Base-by-base conservation (phyloP, 2,329 filamentous ascomycete genomes). In the Fusarium euwallaceae region DNA sequence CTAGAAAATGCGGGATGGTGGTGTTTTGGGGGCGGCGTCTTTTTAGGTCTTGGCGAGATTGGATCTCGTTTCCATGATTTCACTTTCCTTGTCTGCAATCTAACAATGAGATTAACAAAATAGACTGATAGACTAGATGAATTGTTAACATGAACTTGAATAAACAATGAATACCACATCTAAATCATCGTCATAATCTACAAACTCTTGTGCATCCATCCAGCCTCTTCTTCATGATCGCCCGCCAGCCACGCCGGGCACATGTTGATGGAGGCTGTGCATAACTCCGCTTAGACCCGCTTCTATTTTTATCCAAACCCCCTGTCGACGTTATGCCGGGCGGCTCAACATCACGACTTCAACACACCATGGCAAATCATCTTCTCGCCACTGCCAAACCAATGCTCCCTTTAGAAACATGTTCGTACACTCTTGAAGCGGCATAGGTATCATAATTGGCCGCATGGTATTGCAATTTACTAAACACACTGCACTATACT, bases 271-370 rank as follows among this genome's bases (percentile, higher is more conserved):
- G 70, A 75, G 73, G 73, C 73, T 68, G 67, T 73, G 73, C 70
- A 71, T 61, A 65, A 51, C 53, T 55, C 51, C 43, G 6, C 43
- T 24, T 24, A 27, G 22, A 14, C 34, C 64, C 63, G 61, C 64
- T 67, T 59, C 73, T 75, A 75, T 75, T 76, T 75, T 73, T 76
- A 76, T 76, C 61, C 64, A 32, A 32, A 12, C 51, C 51, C 24
- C 27, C 27, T 39, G 9, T 27, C 5, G 36, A 39, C 20, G 16
- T 70, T 60, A 69, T 74, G 68, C 64, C 67, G 48, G 45, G 72
- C 64, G 69, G 69, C 72, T 75, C 61, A 75, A 75, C 66, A 64
- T 32, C 20, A 39, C 45, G 14, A 51, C 60, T 37, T 34, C 20
- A 36, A 22, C 53, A 56, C 55, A 27, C 56, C 43, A 62, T 45